A percentile compares a stretch with the other conserved stretches of the same genome.
These are phyloP conservation scores for Rhizoctonia solani DNA, from an alignment of 1,284 basidiomycete species.

Conservation along the genomic window DNA sequence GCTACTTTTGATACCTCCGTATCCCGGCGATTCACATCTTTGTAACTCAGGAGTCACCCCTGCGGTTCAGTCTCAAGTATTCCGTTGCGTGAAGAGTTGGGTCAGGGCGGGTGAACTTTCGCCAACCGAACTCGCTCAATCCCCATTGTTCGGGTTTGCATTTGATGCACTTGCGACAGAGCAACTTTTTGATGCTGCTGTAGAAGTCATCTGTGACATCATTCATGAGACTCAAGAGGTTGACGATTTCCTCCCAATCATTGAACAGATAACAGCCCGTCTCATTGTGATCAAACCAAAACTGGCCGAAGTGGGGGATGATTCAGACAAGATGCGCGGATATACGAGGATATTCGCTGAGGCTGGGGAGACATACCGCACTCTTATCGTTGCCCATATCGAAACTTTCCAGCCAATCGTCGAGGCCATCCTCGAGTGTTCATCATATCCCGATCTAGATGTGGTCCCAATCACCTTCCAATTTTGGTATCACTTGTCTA, in stretches of 20 bases:
- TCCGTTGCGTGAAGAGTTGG: constrained; percentile 88
- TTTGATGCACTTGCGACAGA: constrained; percentile 87
- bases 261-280: constrained; percentile 83
- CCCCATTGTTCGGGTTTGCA: constrained; percentile 80
- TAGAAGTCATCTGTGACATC: constrained; percentile 90
- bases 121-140: constrained; percentile 66
- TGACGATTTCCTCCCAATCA: constrained; percentile 89
- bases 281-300: constrained; percentile 73
- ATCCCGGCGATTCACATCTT: not conserved
- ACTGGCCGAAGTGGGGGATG: constrained; percentile 65
- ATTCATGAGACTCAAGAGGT: constrained; percentile 99
- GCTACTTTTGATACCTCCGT: constrained; percentile 42
- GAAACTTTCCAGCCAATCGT: constrained; percentile 93
- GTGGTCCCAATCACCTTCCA: constrained; percentile 98
- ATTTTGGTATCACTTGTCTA: constrained; percentile 89
- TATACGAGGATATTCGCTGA: constrained; percentile 92
- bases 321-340: constrained; percentile 88
- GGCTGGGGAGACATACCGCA: constrained; percentile 93
- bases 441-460: constrained; percentile 91
- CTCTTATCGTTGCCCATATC: constrained; percentile 86
- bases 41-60: constrained; percentile 71
- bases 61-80: constrained; percentile 83
- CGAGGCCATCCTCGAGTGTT: constrained; percentile 92
- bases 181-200: constrained; percentile 88
- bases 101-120: constrained; percentile 84